Evolutionary conservation across 139 green algal species (phyloP).

Genomic region (Edaphochlamys debaryana): DNA sequence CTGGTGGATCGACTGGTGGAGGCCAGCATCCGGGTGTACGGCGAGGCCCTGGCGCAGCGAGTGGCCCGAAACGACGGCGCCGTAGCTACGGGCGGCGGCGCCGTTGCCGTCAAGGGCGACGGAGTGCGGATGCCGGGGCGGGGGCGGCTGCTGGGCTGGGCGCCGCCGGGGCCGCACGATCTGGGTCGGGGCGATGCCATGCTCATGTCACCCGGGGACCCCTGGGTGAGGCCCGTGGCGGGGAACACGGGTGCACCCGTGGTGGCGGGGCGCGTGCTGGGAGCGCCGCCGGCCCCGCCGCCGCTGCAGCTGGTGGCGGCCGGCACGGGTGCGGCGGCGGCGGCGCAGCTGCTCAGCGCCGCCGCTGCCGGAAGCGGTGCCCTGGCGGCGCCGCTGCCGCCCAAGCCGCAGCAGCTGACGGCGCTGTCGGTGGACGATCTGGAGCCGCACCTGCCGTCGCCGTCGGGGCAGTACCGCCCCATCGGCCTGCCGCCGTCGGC

Average conservation of each 20-base stretch:
- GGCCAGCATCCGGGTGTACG: conserved; percentile 34
- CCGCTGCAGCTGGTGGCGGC: not conserved
- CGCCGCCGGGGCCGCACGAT: conserved; percentile 3
- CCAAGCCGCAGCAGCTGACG: not conserved
- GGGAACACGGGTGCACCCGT: not conserved
- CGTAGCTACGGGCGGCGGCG: not conserved
- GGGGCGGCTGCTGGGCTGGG: conserved; percentile 19
- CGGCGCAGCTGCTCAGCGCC: not conserved
- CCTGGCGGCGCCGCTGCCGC: too few species aligned
- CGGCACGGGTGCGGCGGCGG: not conserved
- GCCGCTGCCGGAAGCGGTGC: not conserved
- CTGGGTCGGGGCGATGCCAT: conserved; percentile 7
- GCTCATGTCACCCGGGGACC: not conserved
- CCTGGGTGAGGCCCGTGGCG: conserved; percentile 18
- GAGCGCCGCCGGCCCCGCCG: not conserved
- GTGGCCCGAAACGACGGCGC: not conserved
- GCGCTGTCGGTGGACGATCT: not conserved
- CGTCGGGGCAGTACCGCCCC: not conserved
- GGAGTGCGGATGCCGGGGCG: conserved; percentile 11
- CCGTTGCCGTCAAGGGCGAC: conserved; percentile 1
- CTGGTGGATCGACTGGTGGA: conserved; percentile 37
- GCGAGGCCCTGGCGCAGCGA: not conserved
- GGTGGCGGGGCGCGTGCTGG: too few species aligned
- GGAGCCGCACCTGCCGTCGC: conserved; percentile 4
- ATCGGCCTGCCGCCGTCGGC: not conserved